phyloP scores from a whole-genome alignment of 805 yeast species.

The Starmera amethionina region DNA sequence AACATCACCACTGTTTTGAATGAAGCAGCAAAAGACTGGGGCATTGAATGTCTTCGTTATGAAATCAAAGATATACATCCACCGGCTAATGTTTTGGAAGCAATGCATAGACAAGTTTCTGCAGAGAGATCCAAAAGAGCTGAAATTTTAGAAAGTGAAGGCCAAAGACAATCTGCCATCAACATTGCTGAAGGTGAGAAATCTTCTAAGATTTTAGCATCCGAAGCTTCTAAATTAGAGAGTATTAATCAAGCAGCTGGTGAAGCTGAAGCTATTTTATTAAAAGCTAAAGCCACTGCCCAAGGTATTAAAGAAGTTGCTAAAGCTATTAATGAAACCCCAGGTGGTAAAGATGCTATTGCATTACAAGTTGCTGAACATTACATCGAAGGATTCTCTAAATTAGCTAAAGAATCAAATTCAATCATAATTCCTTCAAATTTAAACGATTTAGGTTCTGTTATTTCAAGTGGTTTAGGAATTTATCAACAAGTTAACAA shows the following conservation, averaged over 20 bases:
- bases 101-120: slow-evolving; percentile 85
- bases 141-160: slow-evolving; percentile 80
- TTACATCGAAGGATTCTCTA: slow-evolving; percentile 72
- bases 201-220: slow-evolving; percentile 58
- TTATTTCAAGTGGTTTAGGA: slow-evolving; percentile 70
- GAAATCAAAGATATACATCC: slow-evolving; percentile 87
- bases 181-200: slow-evolving; percentile 81
- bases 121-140: slow-evolving; percentile 86
- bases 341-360: slow-evolving; percentile 70
- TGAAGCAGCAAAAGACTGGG: slow-evolving; percentile 83
- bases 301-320: slow-evolving; percentile 58
- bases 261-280: slow-evolving; percentile 58
- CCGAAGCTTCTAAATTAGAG: slow-evolving; percentile 59
- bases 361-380: slow-evolving; percentile 74
- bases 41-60: slow-evolving; percentile 72
- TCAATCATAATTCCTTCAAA: slow-evolving; percentile 72
- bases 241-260: slow-evolving; percentile 62
- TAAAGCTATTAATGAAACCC: slow-evolving; percentile 53
- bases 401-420: slow-evolving; percentile 73
- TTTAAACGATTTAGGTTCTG: slow-evolving; percentile 60
- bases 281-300: slow-evolving; percentile 66
- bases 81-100: slow-evolving; percentile 74
- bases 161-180: slow-evolving; percentile 68
- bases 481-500: slow-evolving; percentile 48
- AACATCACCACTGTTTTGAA: slow-evolving; percentile 73